Percentiles rank a stretch among this genome's conserved stretches.
Conservation (phyloP, 2,329 filamentous ascomycete species). For the Mollisiaceae sp. region DNA sequence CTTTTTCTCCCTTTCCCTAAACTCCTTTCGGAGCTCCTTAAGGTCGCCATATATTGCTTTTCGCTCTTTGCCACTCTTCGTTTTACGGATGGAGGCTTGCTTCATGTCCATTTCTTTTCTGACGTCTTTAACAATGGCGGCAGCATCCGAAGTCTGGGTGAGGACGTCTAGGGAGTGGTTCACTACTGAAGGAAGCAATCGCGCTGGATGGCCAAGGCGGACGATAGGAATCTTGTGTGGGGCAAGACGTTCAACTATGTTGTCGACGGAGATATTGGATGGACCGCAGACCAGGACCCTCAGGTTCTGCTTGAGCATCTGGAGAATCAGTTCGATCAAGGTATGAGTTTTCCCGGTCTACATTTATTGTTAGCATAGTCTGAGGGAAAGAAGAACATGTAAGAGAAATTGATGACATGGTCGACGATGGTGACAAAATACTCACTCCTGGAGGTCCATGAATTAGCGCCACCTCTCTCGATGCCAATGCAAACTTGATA, state of each 20-base stretch:
- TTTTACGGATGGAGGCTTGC: constrained; percentile 87
- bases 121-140: constrained; percentile 86
- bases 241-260: constrained; percentile 91
- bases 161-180: constrained; percentile 90
- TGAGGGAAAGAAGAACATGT: not conserved
- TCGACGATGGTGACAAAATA: constrained; percentile 20
- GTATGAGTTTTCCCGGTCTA: constrained; percentile 96
- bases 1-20: constrained; percentile 78
- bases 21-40: constrained; percentile 86
- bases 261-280: constrained; percentile 97
- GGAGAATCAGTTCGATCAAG: constrained; percentile 92
- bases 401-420: not conserved
- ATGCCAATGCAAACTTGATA: constrained; percentile 81
- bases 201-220: constrained; percentile 89
- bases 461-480: constrained; percentile 83
- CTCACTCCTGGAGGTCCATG: constrained; percentile 86
- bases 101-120: constrained; percentile 92
- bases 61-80: constrained; percentile 78
- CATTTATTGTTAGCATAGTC: constrained; percentile 16
- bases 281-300: constrained; percentile 93
- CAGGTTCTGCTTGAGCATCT: constrained; percentile 74
- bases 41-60: constrained; percentile 84
- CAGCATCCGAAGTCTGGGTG: constrained; percentile 88
- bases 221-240: constrained; percentile 86
- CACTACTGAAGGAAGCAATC: constrained; percentile 84